Evolutionary conservation across 257 asterid species (phyloP), one percentile per base, ranked within the genome.

Genomic region (Buddleja alternifolia): DNA sequence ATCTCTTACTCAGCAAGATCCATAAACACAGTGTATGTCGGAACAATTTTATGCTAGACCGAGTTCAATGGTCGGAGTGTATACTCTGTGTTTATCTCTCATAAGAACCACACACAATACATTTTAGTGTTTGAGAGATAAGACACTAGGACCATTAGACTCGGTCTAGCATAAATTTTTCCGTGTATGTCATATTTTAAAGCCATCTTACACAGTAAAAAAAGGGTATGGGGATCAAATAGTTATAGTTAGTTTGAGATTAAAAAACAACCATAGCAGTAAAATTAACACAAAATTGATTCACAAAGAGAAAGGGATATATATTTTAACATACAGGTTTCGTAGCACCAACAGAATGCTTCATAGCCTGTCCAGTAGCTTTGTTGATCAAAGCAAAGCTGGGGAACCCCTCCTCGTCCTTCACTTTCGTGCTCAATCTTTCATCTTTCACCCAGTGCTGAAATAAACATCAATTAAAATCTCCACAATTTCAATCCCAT

Each of bases 371-470:
- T 20, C 93, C 87, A 34, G 95, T 80, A 15, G 85, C 91, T 76
- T 86, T 86, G 72, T 90, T 90, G 66, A 90, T 66, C 73, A 90
- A 70, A 19, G 92, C 86, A 75, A 90, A 90, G 72, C 91, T 77
- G 10, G 97, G 95, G 50, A 80, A 78, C 2, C 97, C 95, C 64
- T 90, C 85, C 75, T 80, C 93, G 45, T 90, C 97, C 82, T 85
- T 88, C 78, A 84, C 92, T 72, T 59, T 77, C 4, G 86, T 84
- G 81, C 95, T 86, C 58, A 8, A 80, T 74, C 45, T 90, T 79
- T 77, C 86, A 70, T 88, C 95, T 71, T 81, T 88, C 21, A 85
- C 66, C 97, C 94, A 90, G 67, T 88, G 93, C 95, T 90, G 83
- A 53, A 61, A 72, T 36, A 2, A 29, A 29, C n/a, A 25, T 17